phyloP scores from a whole-genome alignment of 768 basidiomycete species.

The Leccinum fibrillosum region DNA sequence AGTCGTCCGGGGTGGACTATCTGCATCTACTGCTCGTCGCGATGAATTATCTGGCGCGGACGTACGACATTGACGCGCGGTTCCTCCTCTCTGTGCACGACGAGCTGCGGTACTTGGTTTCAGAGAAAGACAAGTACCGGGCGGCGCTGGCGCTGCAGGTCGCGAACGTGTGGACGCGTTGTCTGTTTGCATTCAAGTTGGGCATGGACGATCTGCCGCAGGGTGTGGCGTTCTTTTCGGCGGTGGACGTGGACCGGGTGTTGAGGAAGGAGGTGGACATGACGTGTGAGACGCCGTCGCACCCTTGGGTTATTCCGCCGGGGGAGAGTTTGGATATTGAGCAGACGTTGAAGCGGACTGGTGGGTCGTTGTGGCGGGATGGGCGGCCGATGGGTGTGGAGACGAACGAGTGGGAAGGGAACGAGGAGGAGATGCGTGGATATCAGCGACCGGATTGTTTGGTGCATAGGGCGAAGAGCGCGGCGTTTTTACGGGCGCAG shows the following conservation, averaged over 20 bases:
- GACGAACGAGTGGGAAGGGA: background rate
- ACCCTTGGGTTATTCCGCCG: slow-evolving; percentile 74
- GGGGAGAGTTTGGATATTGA: slow-evolving; percentile 82
- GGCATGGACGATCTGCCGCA: slow-evolving; percentile 34
- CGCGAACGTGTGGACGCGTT: slow-evolving; percentile 93
- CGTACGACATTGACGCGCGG: slow-evolving; percentile 82
- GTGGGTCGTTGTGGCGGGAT: slow-evolving; percentile 28
- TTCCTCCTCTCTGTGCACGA: slow-evolving; percentile 98
- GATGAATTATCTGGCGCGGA: slow-evolving; percentile 82
- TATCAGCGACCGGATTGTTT: slow-evolving; percentile 60
- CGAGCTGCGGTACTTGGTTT: slow-evolving; percentile 89
- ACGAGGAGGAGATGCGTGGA: slow-evolving; percentile 33
- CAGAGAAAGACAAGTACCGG: slow-evolving; percentile 82
- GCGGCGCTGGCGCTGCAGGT: slow-evolving; percentile 89
- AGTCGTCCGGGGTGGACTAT: slow-evolving; percentile 94
- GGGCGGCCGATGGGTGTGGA: slow-evolving; percentile 3
- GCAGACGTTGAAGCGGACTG: slow-evolving; percentile 29
- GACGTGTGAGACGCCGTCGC: slow-evolving; percentile 92
- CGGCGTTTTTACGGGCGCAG: slow-evolving; percentile 49
- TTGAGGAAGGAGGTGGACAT: slow-evolving; percentile 95
- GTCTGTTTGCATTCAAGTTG: slow-evolving; percentile 74
- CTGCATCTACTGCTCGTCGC: slow-evolving; percentile 93
- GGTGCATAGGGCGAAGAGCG: slow-evolving; percentile 50
- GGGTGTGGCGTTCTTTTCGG: slow-evolving; percentile 95
- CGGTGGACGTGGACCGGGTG: slow-evolving; percentile 88